Conservation (phyloP, 768 basidiomycete genomes). For the Cytidiella melzeri region DNA sequence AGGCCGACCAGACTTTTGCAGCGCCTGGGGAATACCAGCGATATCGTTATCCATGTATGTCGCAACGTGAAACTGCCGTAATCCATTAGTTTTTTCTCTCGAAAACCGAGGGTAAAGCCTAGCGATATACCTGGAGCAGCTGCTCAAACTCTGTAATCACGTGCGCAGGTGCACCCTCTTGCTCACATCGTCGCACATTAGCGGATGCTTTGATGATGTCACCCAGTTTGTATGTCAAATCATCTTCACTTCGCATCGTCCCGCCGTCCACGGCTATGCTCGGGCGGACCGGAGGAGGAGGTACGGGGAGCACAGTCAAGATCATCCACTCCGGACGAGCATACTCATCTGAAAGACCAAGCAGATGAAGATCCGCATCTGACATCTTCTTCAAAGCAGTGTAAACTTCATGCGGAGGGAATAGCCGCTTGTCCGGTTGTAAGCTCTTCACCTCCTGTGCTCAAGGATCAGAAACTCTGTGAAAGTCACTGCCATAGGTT, state of each 20-base stretch:
- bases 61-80: slow-evolving; percentile 85
- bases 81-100: not conserved
- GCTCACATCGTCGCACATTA: slow-evolving; percentile 86
- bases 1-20: slow-evolving; percentile 95
- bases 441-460: slow-evolving; percentile 69
- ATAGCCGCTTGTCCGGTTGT: slow-evolving; percentile 76
- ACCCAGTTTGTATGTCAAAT: slow-evolving; percentile 95
- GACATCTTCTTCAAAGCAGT: slow-evolving; percentile 95
- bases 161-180: slow-evolving; percentile 95
- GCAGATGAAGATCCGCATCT: slow-evolving; percentile 76
- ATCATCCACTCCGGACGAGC: slow-evolving; percentile 99
- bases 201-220: slow-evolving; percentile 96
- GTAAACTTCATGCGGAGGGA: slow-evolving; percentile 86
- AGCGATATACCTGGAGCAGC: slow-evolving; percentile 75
- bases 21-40: slow-evolving; percentile 93
- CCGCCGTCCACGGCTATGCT: slow-evolving; percentile 98
- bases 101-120: not conserved
- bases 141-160: slow-evolving; percentile 96
- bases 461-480: not conserved
- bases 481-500: slow-evolving; percentile 5
- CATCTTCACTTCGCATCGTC: slow-evolving; percentile 94
- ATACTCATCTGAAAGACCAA: slow-evolving; percentile 93
- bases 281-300: slow-evolving; percentile 95
- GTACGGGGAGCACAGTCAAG: slow-evolving; percentile 93
- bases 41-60: slow-evolving; percentile 99